Evolutionary conservation across 352 stramenopile species (phyloP).

Genomic region (Phytopythium boreale): DNA sequence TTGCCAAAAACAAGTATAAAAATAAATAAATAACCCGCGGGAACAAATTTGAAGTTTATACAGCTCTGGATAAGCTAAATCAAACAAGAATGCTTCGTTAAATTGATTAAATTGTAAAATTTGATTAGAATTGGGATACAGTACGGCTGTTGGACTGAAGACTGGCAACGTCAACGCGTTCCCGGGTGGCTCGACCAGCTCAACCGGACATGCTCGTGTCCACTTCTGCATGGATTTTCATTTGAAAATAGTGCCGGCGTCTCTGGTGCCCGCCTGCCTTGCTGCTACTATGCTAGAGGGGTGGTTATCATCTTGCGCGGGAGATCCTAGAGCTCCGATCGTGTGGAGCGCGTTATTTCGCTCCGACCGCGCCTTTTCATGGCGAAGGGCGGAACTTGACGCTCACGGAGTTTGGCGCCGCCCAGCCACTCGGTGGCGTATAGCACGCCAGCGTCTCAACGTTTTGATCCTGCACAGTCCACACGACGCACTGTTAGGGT

Average conservation of each 20-base stretch:
- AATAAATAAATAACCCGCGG: neutral
- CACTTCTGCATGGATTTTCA: slow-evolving; percentile 2
- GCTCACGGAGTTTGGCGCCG: no score
- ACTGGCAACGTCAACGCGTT: neutral
- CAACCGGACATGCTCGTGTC: neutral
- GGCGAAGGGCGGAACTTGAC: neutral
- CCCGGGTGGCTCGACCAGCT: neutral
- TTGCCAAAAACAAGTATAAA: neutral
- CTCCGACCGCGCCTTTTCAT: neutral
- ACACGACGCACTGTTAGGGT: neutral
- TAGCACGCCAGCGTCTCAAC: neutral
- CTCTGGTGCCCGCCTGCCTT: neutral
- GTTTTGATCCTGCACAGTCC: neutral
- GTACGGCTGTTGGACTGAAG: no score
- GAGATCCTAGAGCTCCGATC: neutral
- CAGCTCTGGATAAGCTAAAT: no score
- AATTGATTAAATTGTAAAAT: no score
- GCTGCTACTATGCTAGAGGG: neutral
- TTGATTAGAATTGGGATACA: no score
- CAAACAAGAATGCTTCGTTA: no score
- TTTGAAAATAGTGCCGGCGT: neutral
- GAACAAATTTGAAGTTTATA: no score
- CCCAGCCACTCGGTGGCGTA: neutral
- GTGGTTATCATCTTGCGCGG: neutral
- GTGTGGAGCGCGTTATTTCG: neutral